Percentiles rank a stretch among this genome's conserved stretches.
Conservation (phyloP, 1,139 yeast genomes). For the Kluyveromyces sp. region DNA sequence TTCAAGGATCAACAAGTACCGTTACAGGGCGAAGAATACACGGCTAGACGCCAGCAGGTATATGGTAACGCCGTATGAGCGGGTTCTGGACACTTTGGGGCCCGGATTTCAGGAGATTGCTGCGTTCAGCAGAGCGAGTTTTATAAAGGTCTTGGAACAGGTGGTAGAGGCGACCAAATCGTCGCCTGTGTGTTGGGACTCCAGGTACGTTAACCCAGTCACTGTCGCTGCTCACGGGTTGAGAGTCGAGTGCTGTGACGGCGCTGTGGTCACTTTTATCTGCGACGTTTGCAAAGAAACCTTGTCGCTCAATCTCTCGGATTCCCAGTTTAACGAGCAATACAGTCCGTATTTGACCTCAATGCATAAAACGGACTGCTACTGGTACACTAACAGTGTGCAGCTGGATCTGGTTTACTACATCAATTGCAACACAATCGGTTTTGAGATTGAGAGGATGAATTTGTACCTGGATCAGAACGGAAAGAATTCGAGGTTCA, state of each 20-base stretch:
- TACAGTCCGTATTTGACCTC: constrained; percentile 7
- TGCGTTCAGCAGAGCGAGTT: constrained; percentile 11
- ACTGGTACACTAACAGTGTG: constrained; percentile 6
- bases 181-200: constrained; percentile 16
- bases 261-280: constrained; percentile 7
- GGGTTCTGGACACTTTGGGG: constrained; percentile 10
- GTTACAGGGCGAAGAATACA: background rate
- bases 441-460: constrained; percentile 4
- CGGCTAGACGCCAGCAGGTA: background rate
- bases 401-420: constrained; percentile 3
- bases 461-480: background rate
- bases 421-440: background rate
- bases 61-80: constrained; percentile 9
- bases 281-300: constrained; percentile 16
- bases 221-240: constrained; percentile 20
- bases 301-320: constrained; percentile 12
- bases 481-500: constrained; percentile 6
- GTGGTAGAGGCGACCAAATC: constrained; percentile 12
- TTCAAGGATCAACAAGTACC: constrained; percentile 4
- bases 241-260: constrained; percentile 8
- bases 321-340: constrained; percentile 4
- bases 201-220: constrained; percentile 16
- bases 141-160: constrained; percentile 10
- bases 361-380: constrained; percentile 10
- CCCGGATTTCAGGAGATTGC: constrained; percentile 9